phyloP scores from a whole-genome alignment of 2,329 filamentous ascomycete genomes.

The Aureobasidium lini region DNA sequence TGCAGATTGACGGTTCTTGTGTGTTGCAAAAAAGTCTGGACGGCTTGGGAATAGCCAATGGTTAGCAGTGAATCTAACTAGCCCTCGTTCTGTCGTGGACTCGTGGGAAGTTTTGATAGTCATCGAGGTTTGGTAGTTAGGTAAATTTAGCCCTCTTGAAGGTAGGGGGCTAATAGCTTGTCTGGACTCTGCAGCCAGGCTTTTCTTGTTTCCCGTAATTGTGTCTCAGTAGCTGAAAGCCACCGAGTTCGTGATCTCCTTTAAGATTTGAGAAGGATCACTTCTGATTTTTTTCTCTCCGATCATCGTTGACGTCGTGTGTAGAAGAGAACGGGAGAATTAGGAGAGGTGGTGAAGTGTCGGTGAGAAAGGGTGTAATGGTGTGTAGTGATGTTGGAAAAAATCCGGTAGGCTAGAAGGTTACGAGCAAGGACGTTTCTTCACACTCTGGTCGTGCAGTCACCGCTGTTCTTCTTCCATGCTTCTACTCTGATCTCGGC shows the following conservation, averaged over 20 bases:
- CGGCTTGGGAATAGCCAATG: not conserved
- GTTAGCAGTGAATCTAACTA: not conserved
- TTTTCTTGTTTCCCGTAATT: conserved; percentile 8
- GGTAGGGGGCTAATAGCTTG: not conserved
- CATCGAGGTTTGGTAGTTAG: not conserved
- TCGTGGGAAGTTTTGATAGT: not conserved
- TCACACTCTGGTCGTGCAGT: not conserved
- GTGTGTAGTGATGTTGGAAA: conserved; percentile 5
- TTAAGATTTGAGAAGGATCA: not conserved
- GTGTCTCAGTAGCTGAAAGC: not conserved
- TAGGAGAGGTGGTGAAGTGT: not conserved
- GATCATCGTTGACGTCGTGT: not conserved
- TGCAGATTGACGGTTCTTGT: not conserved
- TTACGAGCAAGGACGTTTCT: conserved; percentile 8
- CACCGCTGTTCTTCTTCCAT: not conserved
- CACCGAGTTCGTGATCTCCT: not conserved
- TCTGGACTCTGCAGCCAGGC: conserved; percentile 6
- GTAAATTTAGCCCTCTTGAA: not conserved
- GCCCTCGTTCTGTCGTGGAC: not conserved
- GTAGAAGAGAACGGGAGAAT: not conserved
- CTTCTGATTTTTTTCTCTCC: not conserved
- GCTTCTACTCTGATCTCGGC: not conserved
- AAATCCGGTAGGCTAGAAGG: conserved; percentile 9
- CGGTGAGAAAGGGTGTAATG: conserved; percentile 9
- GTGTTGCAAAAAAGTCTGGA: not conserved